These are phyloP conservation scores for Malania oleifera DNA, from an alignment of 164 flowering plant species.

Conservation along the genomic window DNA sequence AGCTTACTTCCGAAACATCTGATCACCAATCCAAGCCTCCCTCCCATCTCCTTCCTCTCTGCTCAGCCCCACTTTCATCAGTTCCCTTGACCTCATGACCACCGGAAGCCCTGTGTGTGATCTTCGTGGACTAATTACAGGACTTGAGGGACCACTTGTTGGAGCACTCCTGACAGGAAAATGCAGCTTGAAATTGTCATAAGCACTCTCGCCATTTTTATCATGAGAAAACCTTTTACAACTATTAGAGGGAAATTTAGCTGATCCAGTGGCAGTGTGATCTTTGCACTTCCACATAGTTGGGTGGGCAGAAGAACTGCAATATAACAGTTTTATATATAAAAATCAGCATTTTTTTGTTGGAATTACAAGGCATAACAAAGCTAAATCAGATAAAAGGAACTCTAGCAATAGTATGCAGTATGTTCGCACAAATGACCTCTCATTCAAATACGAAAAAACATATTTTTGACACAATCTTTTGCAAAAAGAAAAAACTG, in stretches of 20 bases:
- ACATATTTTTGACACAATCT: too few relatives aligned
- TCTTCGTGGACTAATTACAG: constrained; percentile 1
- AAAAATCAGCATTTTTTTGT: background rate
- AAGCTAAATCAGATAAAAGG: too few relatives aligned
- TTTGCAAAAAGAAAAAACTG: too few relatives aligned
- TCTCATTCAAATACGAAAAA: too few relatives aligned
- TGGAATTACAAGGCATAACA: background rate
- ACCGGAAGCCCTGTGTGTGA: background rate
- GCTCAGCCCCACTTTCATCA: too few relatives aligned
- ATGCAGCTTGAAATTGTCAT: background rate
- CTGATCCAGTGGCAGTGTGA: constrained; percentile 1
- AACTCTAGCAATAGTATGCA: too few relatives aligned
- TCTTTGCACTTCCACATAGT: constrained; percentile 12
- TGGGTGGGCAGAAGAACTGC: background rate
- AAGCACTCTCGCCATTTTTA: constrained; percentile 9
- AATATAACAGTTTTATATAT: background rate
- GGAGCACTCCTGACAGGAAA: background rate
- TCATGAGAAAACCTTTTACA: constrained; percentile 12
- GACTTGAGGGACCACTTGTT: background rate
- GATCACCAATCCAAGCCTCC: too few relatives aligned
- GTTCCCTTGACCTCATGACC: too few relatives aligned
- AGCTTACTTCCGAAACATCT: too few relatives aligned
- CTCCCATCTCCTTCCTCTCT: too few relatives aligned
- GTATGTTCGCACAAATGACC: too few relatives aligned
- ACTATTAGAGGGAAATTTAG: constrained; percentile 9